phyloP scores from a whole-genome alignment of 169 alveolate genomes.

The Cryptosporidium felis region DNA sequence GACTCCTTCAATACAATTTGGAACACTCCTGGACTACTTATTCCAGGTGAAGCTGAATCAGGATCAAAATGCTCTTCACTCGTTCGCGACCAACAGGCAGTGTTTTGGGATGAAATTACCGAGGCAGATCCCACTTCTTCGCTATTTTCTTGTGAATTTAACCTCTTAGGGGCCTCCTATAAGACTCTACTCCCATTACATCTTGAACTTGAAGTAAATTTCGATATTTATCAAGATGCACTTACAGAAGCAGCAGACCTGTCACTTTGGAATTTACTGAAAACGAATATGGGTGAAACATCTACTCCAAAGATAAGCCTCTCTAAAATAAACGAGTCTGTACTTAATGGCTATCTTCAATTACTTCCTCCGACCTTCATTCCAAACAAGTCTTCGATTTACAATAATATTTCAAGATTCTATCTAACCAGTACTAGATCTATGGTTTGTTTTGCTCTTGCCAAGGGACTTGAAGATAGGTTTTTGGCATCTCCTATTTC shows the following conservation, averaged over 20 bases:
- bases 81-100: constrained; percentile 53
- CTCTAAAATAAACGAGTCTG: constrained; percentile 5
- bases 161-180: constrained; percentile 34
- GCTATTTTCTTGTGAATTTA: constrained; percentile 21
- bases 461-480: constrained; percentile 29
- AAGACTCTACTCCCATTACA: constrained; percentile 41
- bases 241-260: constrained; percentile 22
- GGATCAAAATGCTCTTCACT: constrained; percentile 7
- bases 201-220: constrained; percentile 17
- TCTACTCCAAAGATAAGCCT: constrained; percentile 7
- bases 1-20: constrained; percentile 36
- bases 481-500: neutral
- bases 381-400: constrained; percentile 35
- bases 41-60: constrained; percentile 10
- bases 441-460: neutral
- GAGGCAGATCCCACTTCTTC: constrained; percentile 54
- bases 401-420: constrained; percentile 50
- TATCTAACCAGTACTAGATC: constrained; percentile 64
- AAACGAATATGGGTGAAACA: neutral
- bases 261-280: constrained; percentile 38
- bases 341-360: constrained; percentile 43
- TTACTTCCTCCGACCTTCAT: constrained; percentile 31
- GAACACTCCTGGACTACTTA: constrained; percentile 10
- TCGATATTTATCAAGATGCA: constrained; percentile 1
- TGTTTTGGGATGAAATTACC: constrained; percentile 65